Evolutionary conservation across 768 basidiomycete species (phyloP).

Genomic region (Serendipita sp.): DNA sequence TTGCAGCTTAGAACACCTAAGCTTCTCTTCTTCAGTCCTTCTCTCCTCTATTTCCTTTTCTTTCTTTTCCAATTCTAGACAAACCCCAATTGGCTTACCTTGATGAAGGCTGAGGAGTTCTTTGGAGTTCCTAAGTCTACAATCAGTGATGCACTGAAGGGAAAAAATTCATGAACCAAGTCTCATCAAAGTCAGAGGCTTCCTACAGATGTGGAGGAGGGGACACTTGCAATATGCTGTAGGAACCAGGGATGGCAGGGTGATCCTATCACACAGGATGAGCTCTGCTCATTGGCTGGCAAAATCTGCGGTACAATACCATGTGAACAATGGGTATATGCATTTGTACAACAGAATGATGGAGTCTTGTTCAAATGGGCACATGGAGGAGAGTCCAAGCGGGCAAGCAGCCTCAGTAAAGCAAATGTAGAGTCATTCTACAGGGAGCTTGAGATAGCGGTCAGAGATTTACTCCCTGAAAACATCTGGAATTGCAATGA

Average conservation of each 20-base stretch:
- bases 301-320: neutral
- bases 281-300: neutral
- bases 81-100: constrained; percentile 13
- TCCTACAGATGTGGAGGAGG: neutral
- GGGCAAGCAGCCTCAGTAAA: neutral
- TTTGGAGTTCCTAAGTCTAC: too few species aligned
- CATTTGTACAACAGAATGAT: neutral
- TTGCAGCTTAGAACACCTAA: too few species aligned
- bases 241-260: neutral
- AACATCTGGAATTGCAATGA: constrained; percentile 11
- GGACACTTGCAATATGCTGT: neutral
- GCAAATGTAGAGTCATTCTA: neutral
- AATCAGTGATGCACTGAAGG: neutral
- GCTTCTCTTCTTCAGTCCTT: too few species aligned
- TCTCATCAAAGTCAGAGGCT: neutral
- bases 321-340: neutral
- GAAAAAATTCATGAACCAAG: neutral
- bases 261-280: neutral
- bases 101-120: too few species aligned
- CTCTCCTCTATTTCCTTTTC: too few species aligned
- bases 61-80: too few species aligned
- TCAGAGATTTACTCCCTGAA: constrained; percentile 8
- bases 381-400: neutral
- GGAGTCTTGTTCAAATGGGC: neutral
- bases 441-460: neutral